Conservation (phyloP, 164 flowering plant genomes). For the Berberis vulgaris region DNA sequence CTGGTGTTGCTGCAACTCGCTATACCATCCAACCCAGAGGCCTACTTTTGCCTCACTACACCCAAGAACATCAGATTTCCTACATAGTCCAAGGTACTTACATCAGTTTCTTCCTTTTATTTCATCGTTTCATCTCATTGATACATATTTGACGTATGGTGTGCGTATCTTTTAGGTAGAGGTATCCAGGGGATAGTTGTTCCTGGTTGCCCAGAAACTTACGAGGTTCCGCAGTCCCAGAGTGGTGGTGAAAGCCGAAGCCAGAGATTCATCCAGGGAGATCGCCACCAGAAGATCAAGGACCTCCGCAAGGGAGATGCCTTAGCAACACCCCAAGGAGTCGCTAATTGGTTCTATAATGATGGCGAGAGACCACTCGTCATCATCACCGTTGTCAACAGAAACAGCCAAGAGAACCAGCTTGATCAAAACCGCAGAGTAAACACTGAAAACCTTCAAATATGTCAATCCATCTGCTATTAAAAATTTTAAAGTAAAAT, state of each 20-base stretch:
- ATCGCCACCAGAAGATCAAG: conserved; percentile 37
- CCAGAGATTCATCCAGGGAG: conserved; percentile 11
- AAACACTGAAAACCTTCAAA: neutral
- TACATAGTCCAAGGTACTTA: no score
- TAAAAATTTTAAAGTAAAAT: neutral
- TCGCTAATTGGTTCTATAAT: conserved; percentile 37
- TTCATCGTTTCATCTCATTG: no score
- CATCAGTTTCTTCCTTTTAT: no score
- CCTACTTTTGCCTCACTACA: no score
- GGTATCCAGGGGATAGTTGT: conserved; percentile 23
- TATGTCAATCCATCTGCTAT: neutral
- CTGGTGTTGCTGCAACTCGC: no score
- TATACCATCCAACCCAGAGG: no score
- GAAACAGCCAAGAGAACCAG: conserved; percentile 30
- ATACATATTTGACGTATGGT: no score
- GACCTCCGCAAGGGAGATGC: conserved; percentile 30
- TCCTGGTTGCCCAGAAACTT: conserved; percentile 73
- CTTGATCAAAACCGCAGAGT: conserved; percentile 36
- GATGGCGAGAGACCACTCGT: conserved; percentile 27
- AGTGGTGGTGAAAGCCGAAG: neutral
- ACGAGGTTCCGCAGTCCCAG: conserved; percentile 19
- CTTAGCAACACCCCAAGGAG: conserved; percentile 29
- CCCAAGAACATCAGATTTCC: no score
- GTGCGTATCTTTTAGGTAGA: conserved; percentile 31
- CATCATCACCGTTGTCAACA: conserved; percentile 17